These are phyloP conservation scores for Flaveria floridana DNA, from an alignment of 140 eudicot species.

Conservation along the genomic window DNA sequence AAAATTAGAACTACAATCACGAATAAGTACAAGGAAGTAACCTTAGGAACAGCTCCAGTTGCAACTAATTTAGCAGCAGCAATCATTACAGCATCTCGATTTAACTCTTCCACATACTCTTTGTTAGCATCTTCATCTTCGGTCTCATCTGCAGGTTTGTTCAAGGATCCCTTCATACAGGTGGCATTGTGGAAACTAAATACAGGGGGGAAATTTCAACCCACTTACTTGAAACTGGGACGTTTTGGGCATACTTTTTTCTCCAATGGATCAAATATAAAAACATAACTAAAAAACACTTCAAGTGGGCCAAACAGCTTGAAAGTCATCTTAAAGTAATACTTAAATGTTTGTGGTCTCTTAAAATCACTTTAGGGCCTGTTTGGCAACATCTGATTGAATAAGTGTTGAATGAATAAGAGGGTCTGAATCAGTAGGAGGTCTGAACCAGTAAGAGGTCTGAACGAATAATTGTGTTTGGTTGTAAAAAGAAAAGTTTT, in stretches of 20 bases:
- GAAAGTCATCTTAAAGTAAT: not conserved
- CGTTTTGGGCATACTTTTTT: not conserved
- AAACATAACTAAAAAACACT: not conserved
- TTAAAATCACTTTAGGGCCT: not conserved
- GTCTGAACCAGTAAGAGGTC: too few species aligned
- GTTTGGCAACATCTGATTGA: too few species aligned
- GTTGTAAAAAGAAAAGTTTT: too few species aligned
- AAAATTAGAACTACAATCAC: not conserved
- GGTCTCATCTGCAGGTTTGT: constrained; percentile 58
- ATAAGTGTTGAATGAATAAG: too few species aligned
- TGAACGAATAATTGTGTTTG: too few species aligned
- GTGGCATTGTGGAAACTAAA: not conserved
- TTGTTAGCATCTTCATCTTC: constrained; percentile 84
- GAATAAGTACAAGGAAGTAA: constrained; percentile 19
- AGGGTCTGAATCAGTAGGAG: too few species aligned
- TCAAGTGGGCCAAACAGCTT: not conserved
- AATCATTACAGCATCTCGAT: constrained; percentile 72
- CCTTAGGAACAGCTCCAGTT: constrained; percentile 75
- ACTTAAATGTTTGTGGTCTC: not conserved
- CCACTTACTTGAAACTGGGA: not conserved
- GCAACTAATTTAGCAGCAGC: constrained; percentile 83
- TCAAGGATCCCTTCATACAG: constrained; percentile 20
- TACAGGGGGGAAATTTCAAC: not conserved
- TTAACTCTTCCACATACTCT: constrained; percentile 88
- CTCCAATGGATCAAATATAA: not conserved